Conservation (phyloP, 2,329 filamentous ascomycete genomes). For the Alternaria triticina region DNA sequence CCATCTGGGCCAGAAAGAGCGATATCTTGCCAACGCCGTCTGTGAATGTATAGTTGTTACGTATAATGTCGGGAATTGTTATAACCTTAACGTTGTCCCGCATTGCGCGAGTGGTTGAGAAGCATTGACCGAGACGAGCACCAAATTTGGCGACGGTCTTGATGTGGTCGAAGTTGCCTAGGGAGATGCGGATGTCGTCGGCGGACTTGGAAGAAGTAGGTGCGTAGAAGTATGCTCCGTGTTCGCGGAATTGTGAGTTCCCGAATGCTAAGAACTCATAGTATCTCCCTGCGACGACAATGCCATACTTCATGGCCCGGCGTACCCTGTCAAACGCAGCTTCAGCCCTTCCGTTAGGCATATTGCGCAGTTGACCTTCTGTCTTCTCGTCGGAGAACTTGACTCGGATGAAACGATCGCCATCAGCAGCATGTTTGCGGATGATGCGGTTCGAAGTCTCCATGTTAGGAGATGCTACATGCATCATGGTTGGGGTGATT, state of each 20-base stretch:
- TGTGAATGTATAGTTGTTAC: constrained; percentile 76
- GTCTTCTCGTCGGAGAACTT: constrained; percentile 85
- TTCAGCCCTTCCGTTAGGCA: constrained; percentile 45
- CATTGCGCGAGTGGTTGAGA: constrained; percentile 87
- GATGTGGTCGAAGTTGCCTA: constrained; percentile 86
- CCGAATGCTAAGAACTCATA: constrained; percentile 94
- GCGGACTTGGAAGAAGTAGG: constrained; percentile 71
- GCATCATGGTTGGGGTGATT: constrained; percentile 84
- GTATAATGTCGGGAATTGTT: constrained; percentile 72
- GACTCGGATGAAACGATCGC: constrained; percentile 85
- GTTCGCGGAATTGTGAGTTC: constrained; percentile 91
- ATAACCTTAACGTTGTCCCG: constrained; percentile 65
- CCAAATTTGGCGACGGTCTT: constrained; percentile 86
- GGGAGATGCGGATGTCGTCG: constrained; percentile 79
- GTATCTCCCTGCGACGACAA: constrained; percentile 78
- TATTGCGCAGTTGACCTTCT: constrained; percentile 48
- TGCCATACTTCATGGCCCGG: constrained; percentile 75
- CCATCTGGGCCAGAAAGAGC: constrained; percentile 72
- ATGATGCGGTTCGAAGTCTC: constrained; percentile 90
- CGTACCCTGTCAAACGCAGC: constrained; percentile 77
- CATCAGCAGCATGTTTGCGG: constrained; percentile 69
- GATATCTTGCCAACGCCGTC: constrained; percentile 97
- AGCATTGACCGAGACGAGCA: constrained; percentile 89
- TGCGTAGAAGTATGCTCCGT: constrained; percentile 92
- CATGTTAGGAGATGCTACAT: constrained; percentile 76